Evolutionary conservation across 2,329 filamentous ascomycete species (phyloP).

Genomic region (Chaetomium olivaceum): DNA sequence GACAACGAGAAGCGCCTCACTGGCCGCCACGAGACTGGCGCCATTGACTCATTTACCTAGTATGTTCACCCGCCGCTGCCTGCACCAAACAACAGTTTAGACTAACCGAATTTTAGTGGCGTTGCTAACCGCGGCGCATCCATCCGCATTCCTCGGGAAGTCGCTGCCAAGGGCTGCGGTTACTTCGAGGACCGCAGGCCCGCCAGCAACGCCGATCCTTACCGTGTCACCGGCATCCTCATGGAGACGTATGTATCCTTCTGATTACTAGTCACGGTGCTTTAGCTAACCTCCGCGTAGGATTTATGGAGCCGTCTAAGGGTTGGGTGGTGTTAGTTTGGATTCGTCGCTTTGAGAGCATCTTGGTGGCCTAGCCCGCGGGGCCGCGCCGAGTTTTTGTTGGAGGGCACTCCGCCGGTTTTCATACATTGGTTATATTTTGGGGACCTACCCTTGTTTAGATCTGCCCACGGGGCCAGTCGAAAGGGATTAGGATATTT

Average conservation of each 20-base stretch:
- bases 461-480: slow-evolving; percentile 6
- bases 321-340: neutral
- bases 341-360: neutral
- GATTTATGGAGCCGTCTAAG: slow-evolving; percentile 19
- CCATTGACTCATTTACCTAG: slow-evolving; percentile 89
- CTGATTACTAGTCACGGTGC: neutral
- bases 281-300: slow-evolving; percentile 1
- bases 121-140: slow-evolving; percentile 94
- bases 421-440: slow-evolving; percentile 6
- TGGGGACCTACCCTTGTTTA: neutral
- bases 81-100: neutral
- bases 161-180: slow-evolving; percentile 77
- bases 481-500: slow-evolving; percentile 8
- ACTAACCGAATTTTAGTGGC: slow-evolving; percentile 48
- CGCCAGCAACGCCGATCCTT: slow-evolving; percentile 78
- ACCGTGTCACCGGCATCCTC: slow-evolving; percentile 58
- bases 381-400: neutral
- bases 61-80: neutral
- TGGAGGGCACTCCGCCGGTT: neutral
- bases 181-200: slow-evolving; percentile 57
- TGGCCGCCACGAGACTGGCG: slow-evolving; percentile 89
- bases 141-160: slow-evolving; percentile 72
- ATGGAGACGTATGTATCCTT: slow-evolving; percentile 36
- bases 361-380: neutral
- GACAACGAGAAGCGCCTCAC: slow-evolving; percentile 95